Base-by-base conservation (phyloP, 2,329 filamentous ascomycete genomes). In the Harringtonia lauricola region DNA sequence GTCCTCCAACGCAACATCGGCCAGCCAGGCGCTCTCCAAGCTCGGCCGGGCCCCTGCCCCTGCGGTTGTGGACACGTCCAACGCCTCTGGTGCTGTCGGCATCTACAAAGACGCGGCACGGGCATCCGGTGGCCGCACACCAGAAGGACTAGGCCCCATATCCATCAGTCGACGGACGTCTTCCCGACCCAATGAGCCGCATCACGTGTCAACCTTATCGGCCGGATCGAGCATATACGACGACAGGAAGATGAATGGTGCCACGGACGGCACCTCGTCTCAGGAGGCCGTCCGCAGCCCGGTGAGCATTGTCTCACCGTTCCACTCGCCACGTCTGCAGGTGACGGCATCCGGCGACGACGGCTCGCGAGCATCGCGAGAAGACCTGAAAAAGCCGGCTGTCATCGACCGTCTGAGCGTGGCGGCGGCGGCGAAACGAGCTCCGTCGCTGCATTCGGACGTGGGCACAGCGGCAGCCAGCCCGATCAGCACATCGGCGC, bases 401-500 rank as follows among this genome's bases (percentile, higher is more conserved):
- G 67, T 76, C 5, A 75, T 77, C 44, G 68, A 74, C 51, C 70
- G 70, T n/a, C 73, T 77, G 38, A 71, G 64, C 47, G 64, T 64
- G 9, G 64, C 70, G 9, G 63, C 63, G 26, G 64, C 64, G 21
- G 63, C 67, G 2, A 31, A n/a, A 3, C 26, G 35, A 17, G 24
- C 18, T 13, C 36, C n/a, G 12, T n/a, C 42, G 3, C 17, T 36
- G 18, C 24, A 36, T 6, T 8, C 41, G 12, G 19, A 18, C 9
- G 13, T 19, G 10, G 41, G 72, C 40, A 72, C 67, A 14, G 68
- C 73, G 15, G 74, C 76, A 57, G 64, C 74, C 8, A 81, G 67
- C 48, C 68, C 71, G 6, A 64, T 79, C 50, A 76, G 64, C 52
- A 76, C 74, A 7, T 73, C 76, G 33, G 74, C 74, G 5, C 75